A percentile compares a stretch with the other conserved stretches of the same genome.
These are phyloP conservation scores for Ophidiomyces ophidiicola DNA, from an alignment of 2,329 filamentous ascomycete genomes.

Conservation along the genomic window DNA sequence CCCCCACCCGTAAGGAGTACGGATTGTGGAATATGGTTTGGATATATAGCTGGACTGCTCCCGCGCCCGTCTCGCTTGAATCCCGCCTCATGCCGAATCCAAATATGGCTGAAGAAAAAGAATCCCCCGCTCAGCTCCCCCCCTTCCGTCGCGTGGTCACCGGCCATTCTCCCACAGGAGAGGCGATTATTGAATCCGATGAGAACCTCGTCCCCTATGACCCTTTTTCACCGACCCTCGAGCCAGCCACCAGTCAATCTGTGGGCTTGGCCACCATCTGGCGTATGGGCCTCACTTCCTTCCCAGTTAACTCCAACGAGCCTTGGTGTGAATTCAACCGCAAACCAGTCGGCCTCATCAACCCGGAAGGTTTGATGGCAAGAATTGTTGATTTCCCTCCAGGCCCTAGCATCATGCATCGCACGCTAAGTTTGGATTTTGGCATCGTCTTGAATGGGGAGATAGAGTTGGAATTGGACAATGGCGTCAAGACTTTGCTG, in stretches of 20 bases:
- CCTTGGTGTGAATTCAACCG: conserved; percentile 19
- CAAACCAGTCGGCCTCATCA: conserved; percentile 18
- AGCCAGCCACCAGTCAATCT: conserved; percentile 11
- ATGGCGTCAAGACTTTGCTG: conserved; percentile 20
- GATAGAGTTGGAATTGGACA: conserved; percentile 22
- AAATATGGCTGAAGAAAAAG: conserved; percentile 3
- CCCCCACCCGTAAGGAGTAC: too few relatives aligned
- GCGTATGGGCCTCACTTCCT: conserved; percentile 15
- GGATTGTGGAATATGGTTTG: too few relatives aligned
- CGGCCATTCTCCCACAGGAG: conserved; percentile 20
- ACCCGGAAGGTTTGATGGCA: conserved; percentile 16
- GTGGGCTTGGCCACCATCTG: conserved; percentile 21
- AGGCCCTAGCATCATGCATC: conserved; percentile 18
- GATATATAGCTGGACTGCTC: too few relatives aligned
- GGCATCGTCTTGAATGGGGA: conserved; percentile 23
- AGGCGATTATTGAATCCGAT: conserved; percentile 22
- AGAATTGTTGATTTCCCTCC: conserved; percentile 22
- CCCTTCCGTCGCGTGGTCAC: conserved; percentile 19
- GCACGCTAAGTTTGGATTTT: conserved; percentile 23
- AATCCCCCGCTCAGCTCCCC: conserved; percentile 4
- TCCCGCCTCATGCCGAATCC: too few relatives aligned
- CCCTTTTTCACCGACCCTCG: conserved; percentile 12
- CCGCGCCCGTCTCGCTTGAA: too few relatives aligned
- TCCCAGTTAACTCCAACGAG: conserved; percentile 17
- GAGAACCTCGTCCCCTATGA: conserved; percentile 18